Percentiles rank a stretch among this genome's conserved stretches.
phyloP scores from a whole-genome alignment of 1,284 basidiomycete species.

The Tilletiopsis washingtonensis region DNA sequence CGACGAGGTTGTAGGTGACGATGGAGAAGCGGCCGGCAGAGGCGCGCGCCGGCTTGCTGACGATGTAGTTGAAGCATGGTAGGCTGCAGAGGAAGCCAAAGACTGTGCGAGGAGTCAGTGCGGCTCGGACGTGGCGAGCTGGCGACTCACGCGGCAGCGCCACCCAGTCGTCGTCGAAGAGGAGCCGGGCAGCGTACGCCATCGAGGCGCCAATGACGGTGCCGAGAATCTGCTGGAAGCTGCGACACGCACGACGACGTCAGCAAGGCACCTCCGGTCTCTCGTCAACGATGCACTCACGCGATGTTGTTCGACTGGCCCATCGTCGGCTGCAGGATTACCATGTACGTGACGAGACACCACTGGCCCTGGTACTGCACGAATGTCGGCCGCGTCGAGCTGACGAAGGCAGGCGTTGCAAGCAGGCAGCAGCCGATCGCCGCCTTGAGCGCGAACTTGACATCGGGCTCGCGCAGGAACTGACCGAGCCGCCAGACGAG shows the following conservation, averaged over 20 bases:
- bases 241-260: not conserved
- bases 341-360: constrained; percentile 76
- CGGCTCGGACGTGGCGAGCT: too few relatives aligned
- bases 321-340: constrained; percentile 47
- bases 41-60: constrained; percentile 54
- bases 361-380: constrained; percentile 79
- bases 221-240: constrained; percentile 29
- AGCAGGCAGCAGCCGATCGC: constrained; percentile 64
- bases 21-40: constrained; percentile 39
- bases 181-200: constrained; percentile 60
- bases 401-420: constrained; percentile 76
- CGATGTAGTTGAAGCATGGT: constrained; percentile 86
- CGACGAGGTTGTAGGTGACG: constrained; percentile 73
- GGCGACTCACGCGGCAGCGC: too few relatives aligned
- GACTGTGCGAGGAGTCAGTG: too few relatives aligned
- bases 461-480: constrained; percentile 64
- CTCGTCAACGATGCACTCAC: constrained; percentile 1
- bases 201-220: constrained; percentile 61
- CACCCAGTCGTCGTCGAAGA: constrained; percentile 67
- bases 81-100: constrained; percentile 85
- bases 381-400: constrained; percentile 67
- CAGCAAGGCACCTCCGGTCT: too few relatives aligned
- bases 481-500: constrained; percentile 69
- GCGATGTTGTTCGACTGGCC: constrained; percentile 44
- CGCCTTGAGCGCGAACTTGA: constrained; percentile 80